These are phyloP conservation scores for Magnaporthales sp. DNA, from an alignment of 2,329 filamentous ascomycete species.

Conservation along the genomic window DNA sequence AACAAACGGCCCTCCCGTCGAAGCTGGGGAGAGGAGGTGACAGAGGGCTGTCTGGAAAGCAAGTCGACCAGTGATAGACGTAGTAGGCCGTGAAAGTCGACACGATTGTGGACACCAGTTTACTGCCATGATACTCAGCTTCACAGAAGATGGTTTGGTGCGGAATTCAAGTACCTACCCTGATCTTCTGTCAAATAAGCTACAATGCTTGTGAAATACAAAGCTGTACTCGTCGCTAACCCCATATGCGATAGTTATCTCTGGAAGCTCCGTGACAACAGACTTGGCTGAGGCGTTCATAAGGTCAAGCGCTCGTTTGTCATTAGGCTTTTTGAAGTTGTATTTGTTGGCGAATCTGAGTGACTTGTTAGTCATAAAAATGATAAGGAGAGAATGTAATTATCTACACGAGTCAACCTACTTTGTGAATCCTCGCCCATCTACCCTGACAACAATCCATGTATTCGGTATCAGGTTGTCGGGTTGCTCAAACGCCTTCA, in stretches of 20 bases:
- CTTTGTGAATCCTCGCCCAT: conserved; percentile 94
- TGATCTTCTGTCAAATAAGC: conserved; percentile 75
- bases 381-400: neutral
- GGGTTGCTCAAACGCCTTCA: conserved; percentile 77
- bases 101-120: conserved; percentile 82
- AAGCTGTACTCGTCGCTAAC: conserved; percentile 96
- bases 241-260: conserved; percentile 82
- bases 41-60: conserved; percentile 65
- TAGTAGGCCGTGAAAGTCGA: conserved; percentile 94
- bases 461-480: conserved; percentile 80
- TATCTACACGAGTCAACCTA: conserved; percentile 22
- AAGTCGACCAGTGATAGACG: conserved; percentile 67
- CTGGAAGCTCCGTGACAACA: conserved; percentile 74
- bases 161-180: conserved; percentile 39
- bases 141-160: neutral
- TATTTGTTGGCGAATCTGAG: conserved; percentile 49
- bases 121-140: conserved; percentile 41
- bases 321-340: conserved; percentile 85
- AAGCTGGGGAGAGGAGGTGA: conserved; percentile 77
- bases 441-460: conserved; percentile 90
- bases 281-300: conserved; percentile 91
- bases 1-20: conserved; percentile 84
- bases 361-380: neutral
- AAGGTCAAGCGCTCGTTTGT: conserved; percentile 74
- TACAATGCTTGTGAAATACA: conserved; percentile 74